Base-by-base conservation (phyloP, 345 rosid species). In the Euphorbia lathyris region DNA sequence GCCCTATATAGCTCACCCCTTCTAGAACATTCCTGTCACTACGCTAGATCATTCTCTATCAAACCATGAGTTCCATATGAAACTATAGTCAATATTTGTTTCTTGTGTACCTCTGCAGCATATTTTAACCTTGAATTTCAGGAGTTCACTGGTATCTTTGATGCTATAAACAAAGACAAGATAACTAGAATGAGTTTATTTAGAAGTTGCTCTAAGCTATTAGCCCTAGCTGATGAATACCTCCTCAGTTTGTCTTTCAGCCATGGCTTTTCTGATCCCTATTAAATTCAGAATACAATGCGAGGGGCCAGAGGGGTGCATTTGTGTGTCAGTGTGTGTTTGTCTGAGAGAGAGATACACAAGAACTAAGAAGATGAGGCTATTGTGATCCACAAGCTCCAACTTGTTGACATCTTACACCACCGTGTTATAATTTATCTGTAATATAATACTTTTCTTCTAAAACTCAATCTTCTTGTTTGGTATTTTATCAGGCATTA, bases 131-230 rank as follows among this genome's bases (percentile, higher is more conserved):
- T 62, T 61, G 10, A 38, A 62, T 11, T 6, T 43, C n/a, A 23
- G 32, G 32, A 63, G 20, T 23, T 2, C 19, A 30, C 6, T 7
- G 13, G 56, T 8, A 65, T 4, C 1, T 26, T 4, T 48, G 13
- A 65, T 26, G 57, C 9, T 65, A 23, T 17, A 45, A 65, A 47
- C 30, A 29, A 20, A 65, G 57, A 63, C 51, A 16, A 65, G 11
- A 29, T 17, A 65, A 20, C 13, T 62, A 11, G 25, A 32, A 48
- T 48, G 9, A 42, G 48, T 45, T 65, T 29, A 10, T 29, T 48
- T 56, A 27, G 69, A 62, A 36, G 47, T 45, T 62, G 17, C 38
- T 58, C 5, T 27, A 58, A 58, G 38, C 38, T 26, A 10, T 2
- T 38, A 60, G 19, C 25, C 45, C 64, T 17, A 17, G 42, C 40